Evolutionary conservation across 805 yeast genomes (phyloP).

Genomic region (Suhomyces pyralidae): DNA sequence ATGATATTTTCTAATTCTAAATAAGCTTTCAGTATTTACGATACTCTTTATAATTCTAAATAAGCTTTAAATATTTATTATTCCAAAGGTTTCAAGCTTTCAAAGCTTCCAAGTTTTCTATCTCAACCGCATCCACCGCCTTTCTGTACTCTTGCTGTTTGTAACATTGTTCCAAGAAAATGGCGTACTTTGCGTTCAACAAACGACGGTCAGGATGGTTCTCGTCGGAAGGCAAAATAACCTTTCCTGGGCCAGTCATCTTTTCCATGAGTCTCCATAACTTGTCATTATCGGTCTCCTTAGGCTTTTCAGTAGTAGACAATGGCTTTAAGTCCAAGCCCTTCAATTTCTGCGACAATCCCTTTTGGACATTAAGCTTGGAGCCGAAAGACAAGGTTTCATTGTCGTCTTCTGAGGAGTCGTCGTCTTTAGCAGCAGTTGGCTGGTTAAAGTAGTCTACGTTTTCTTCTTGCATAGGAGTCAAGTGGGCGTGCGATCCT

Average conservation of each 20-base stretch:
- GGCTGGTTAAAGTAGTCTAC: conserved; percentile 40
- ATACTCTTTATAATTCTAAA: too few species aligned
- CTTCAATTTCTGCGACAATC: conserved; percentile 44
- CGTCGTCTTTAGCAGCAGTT: conserved; percentile 8
- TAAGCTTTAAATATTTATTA: too few species aligned
- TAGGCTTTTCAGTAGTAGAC: conserved; percentile 24
- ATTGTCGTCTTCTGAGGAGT: conserved; percentile 46
- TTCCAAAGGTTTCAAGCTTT: not conserved
- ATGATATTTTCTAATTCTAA: too few species aligned
- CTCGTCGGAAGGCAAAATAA: conserved; percentile 62
- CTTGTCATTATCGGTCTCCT: conserved; percentile 46
- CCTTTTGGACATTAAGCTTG: conserved; percentile 52
- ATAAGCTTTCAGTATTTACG: too few species aligned
- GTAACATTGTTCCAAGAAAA: conserved; percentile 83
- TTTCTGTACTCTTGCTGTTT: conserved; percentile 76
- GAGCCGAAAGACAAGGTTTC: conserved; percentile 59
- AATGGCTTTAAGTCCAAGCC: conserved; percentile 38
- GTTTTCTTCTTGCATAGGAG: conserved; percentile 39
- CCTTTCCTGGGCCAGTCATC: conserved; percentile 80
- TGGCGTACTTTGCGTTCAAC: conserved; percentile 74
- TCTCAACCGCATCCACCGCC: conserved; percentile 54
- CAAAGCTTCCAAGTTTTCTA: conserved; percentile 4
- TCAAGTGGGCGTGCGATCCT: conserved; percentile 32
- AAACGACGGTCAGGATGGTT: conserved; percentile 65
- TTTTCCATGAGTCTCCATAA: conserved; percentile 86